Conservation (phyloP, 805 yeast species). For the Metschnikowia rubicola region DNA sequence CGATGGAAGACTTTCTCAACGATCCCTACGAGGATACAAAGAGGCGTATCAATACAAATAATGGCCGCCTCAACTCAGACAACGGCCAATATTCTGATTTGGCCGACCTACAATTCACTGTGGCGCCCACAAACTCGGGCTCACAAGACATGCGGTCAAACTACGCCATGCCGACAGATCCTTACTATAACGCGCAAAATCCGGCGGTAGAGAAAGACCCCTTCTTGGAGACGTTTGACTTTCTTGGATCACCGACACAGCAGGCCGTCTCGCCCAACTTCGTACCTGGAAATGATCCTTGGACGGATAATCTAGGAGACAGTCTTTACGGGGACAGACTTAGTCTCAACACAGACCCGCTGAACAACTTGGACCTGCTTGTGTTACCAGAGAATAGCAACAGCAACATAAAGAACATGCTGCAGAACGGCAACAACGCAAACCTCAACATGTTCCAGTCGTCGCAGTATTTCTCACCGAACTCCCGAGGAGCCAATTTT, state of each 20-base stretch:
- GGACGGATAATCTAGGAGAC: constrained; percentile 3
- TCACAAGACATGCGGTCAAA: constrained; percentile 1
- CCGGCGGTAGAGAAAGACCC: constrained; percentile 10
- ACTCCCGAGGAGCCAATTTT: constrained; percentile 24
- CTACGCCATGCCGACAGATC: constrained; percentile 1
- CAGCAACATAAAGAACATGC: constrained; percentile 5
- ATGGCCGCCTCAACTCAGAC: not conserved
- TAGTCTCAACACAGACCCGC: constrained; percentile 8
- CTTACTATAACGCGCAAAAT: not conserved
- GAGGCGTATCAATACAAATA: not conserved
- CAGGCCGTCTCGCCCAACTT: constrained; percentile 7
- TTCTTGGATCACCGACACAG: constrained; percentile 17
- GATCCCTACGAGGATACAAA: constrained; percentile 11
- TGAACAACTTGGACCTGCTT: constrained; percentile 33
- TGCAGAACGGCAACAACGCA: not conserved
- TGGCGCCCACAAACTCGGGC: constrained; percentile 2
- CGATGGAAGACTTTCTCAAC: constrained; percentile 12
- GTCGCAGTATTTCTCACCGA: constrained; percentile 42
- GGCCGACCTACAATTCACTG: constrained; percentile 9
- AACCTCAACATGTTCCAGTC: constrained; percentile 25
- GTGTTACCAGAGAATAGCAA: constrained; percentile 30
- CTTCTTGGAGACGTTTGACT: constrained; percentile 16
- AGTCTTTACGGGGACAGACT: constrained; percentile 8
- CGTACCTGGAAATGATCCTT: constrained; percentile 3
- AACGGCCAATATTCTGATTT: not conserved